Evolutionary conservation across 176 grass and related monocot species (phyloP).

Genomic region (Eleusine indica): DNA sequence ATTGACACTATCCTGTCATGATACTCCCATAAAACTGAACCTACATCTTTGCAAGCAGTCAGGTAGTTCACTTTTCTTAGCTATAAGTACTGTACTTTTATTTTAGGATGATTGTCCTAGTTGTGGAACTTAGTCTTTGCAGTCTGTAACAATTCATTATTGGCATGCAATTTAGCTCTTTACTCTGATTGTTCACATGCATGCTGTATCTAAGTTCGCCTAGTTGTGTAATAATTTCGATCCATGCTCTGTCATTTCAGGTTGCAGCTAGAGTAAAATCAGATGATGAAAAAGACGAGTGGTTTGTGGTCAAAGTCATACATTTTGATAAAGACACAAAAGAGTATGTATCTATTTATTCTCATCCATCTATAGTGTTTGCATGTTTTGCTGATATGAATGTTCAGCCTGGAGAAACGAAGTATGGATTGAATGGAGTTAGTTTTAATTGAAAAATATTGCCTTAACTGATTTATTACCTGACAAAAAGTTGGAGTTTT

Average conservation of each 20-base stretch:
- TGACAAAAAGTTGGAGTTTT: not conserved
- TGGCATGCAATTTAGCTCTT: conserved; percentile 13
- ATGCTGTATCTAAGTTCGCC: not conserved
- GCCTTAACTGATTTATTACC: conserved; percentile 12
- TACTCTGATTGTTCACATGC: not conserved
- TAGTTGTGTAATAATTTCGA: conserved; percentile 19
- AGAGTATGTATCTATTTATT: conserved; percentile 67
- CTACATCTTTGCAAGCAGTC: too few species aligned
- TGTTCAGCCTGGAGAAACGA: not conserved
- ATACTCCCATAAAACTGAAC: not conserved
- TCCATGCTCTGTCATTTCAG: conserved; percentile 58
- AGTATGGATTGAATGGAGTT: conserved; percentile 20
- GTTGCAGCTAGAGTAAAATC: conserved; percentile 86
- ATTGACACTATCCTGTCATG: conserved; percentile 1
- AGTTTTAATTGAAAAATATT: conserved; percentile 15
- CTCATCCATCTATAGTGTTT: not conserved
- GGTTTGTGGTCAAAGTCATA: conserved; percentile 93
- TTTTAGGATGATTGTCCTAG: conserved; percentile 14
- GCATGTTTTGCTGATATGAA: conserved; percentile 4
- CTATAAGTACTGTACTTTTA: conserved; percentile 12
- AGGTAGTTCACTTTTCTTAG: not conserved
- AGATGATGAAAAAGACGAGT: conserved; percentile 95
- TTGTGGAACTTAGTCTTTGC: not conserved
- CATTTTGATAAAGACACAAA: conserved; percentile 94
- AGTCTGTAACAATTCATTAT: not conserved